Conservation (phyloP, 106 monocot genomes). For the Gastrodia elata region DNA sequence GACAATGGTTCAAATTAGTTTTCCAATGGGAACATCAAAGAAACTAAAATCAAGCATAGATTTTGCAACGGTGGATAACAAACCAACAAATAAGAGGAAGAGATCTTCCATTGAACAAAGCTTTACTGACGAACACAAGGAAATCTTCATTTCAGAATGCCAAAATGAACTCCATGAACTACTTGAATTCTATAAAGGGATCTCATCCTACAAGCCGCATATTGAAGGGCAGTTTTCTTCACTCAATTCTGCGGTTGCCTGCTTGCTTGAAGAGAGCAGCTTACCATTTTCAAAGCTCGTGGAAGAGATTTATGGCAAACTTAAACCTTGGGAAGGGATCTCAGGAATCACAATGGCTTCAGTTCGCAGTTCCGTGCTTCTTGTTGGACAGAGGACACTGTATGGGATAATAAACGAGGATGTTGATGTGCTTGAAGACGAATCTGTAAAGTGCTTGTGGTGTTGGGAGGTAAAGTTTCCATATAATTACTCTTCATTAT, state of each 20-base stretch:
- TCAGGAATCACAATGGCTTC: slow-evolving; percentile 47
- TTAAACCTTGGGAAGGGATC: slow-evolving; percentile 23
- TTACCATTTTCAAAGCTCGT: slow-evolving; percentile 58
- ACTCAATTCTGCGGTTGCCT: slow-evolving; percentile 32
- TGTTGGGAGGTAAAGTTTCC: slow-evolving; percentile 77
- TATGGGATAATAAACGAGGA: slow-evolving; percentile 56
- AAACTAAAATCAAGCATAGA: not conserved
- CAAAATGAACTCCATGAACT: slow-evolving; percentile 39
- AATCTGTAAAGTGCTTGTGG: slow-evolving; percentile 63
- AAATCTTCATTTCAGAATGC: slow-evolving; percentile 18
- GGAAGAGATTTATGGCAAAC: slow-evolving; percentile 47
- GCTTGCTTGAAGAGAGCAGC: slow-evolving; percentile 66
- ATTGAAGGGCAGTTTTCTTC: slow-evolving; percentile 24
- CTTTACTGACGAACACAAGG: slow-evolving; percentile 19
- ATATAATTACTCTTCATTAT: not conserved
- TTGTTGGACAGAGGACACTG: slow-evolving; percentile 55
- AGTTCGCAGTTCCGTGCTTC: slow-evolving; percentile 39
- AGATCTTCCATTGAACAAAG: slow-evolving; percentile 25
- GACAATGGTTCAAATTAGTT: not conserved
- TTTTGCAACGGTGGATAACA: not conserved
- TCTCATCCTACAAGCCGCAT: slow-evolving; percentile 22
- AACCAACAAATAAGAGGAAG: slow-evolving; percentile 28
- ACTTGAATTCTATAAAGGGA: slow-evolving; percentile 48
- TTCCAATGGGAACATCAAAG: not conserved
- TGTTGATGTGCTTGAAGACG: slow-evolving; percentile 73